Conservation (phyloP, 1,284 basidiomycete species). For the Rhizoctonia solani region DNA sequence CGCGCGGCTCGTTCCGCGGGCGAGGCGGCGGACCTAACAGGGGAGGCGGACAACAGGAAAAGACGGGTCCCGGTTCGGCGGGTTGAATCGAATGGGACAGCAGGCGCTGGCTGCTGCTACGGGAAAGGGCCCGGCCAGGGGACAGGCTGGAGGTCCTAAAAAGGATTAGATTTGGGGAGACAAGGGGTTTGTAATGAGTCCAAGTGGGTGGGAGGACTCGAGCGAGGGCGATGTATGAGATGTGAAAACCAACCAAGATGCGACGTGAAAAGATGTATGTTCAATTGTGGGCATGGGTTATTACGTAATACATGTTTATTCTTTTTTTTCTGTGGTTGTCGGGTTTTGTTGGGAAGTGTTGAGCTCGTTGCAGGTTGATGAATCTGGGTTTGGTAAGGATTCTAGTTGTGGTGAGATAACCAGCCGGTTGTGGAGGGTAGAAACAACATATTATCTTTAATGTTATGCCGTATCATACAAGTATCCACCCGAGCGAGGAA, state of each 20-base stretch:
- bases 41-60: slow-evolving; percentile 49
- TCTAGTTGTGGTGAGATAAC: too few species aligned
- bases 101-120: slow-evolving; percentile 29
- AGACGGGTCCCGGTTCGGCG: slow-evolving; percentile 48
- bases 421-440: too few species aligned
- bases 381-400: too few species aligned
- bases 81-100: not conserved
- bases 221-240: too few species aligned
- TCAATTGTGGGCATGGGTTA: too few species aligned
- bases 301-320: not conserved
- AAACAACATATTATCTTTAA: too few species aligned
- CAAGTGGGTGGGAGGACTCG: not conserved
- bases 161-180: not conserved
- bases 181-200: not conserved
- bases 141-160: not conserved
- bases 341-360: too few species aligned
- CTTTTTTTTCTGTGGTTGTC: not conserved
- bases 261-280: too few species aligned
- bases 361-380: too few species aligned
- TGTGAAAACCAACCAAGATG: too few species aligned
- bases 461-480: too few species aligned
- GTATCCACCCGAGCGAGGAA: too few species aligned
- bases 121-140: not conserved
- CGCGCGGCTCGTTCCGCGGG: slow-evolving; percentile 35
- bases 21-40: slow-evolving; percentile 42